Conservation (phyloP, 345 rosid species). For the Salix suchowensis region DNA sequence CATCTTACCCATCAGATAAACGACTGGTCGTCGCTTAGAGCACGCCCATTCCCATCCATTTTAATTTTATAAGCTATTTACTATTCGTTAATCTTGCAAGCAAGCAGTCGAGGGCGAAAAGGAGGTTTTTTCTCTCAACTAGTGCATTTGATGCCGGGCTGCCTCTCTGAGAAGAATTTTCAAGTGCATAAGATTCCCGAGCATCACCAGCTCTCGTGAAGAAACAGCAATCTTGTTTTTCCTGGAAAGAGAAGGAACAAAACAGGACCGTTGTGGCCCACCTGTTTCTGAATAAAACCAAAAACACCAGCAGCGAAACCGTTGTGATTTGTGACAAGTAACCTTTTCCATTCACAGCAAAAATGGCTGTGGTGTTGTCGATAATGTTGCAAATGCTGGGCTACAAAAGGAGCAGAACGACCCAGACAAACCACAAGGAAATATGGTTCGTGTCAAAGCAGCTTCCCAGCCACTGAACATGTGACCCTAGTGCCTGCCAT, state of each 20-base stretch:
- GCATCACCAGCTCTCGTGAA: background rate
- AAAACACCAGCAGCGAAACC: too few relatives aligned
- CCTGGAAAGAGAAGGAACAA: background rate
- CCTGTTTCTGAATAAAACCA: background rate
- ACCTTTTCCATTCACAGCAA: too few relatives aligned
- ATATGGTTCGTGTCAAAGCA: too few relatives aligned
- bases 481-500: too few relatives aligned
- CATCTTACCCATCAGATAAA: background rate
- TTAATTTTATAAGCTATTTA: background rate
- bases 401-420: too few relatives aligned
- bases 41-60: background rate
- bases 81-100: background rate
- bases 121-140: background rate
- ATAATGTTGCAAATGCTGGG: too few relatives aligned
- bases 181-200: background rate
- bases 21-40: background rate
- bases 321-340: too few relatives aligned
- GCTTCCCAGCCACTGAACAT: too few relatives aligned
- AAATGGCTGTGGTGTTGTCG: too few relatives aligned
- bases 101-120: background rate
- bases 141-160: background rate
- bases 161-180: background rate
- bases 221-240: background rate
- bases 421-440: too few relatives aligned
- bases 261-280: background rate